A percentile compares a stretch with the other conserved stretches of the same genome.
Conservation (phyloP, 2,329 filamentous ascomycete species). For the Colletotrichum noveboracense region DNA sequence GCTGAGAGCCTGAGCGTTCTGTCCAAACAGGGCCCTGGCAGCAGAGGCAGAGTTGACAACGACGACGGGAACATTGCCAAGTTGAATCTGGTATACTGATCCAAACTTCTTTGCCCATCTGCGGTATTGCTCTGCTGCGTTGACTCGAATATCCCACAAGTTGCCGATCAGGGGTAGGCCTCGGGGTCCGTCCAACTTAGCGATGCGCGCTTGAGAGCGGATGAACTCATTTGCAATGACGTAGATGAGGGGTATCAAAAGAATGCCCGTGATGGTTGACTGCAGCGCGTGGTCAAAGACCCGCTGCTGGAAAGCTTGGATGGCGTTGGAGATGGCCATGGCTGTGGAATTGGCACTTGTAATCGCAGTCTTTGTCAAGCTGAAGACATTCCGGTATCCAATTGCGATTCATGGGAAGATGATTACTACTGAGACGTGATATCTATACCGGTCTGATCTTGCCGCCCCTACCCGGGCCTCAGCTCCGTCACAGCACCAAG, state of each 20-base stretch:
- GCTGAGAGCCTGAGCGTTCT: conserved; percentile 58
- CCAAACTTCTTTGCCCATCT: conserved; percentile 55
- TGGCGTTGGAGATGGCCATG: conserved; percentile 31
- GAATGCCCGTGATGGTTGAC: conserved; percentile 1
- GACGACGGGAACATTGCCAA: conserved; percentile 62
- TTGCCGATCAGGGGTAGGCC: conserved; percentile 62
- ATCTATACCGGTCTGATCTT: neutral
- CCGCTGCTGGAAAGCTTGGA: conserved; percentile 24
- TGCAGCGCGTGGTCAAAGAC: conserved; percentile 27
- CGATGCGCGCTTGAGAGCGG: conserved; percentile 47
- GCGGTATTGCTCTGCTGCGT: conserved; percentile 62
- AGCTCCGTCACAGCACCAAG: neutral
- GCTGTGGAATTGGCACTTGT: neutral
- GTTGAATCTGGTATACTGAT: conserved; percentile 59
- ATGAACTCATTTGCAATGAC: conserved; percentile 54
- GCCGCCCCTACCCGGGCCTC: neutral
- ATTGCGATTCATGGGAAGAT: neutral
- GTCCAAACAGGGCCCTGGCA: conserved; percentile 55
- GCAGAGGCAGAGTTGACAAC: conserved; percentile 60
- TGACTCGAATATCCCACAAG: conserved; percentile 56
- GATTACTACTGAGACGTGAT: neutral
- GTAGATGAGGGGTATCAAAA: conserved; percentile 43
- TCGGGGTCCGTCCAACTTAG: conserved; percentile 50
- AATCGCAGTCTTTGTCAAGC: neutral
- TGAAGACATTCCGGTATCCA: neutral